Percentiles rank a stretch among this genome's conserved stretches.
These are phyloP conservation scores for Apiotrichum laibachii DNA, from an alignment of 1,284 basidiomycete genomes.

Conservation along the genomic window DNA sequence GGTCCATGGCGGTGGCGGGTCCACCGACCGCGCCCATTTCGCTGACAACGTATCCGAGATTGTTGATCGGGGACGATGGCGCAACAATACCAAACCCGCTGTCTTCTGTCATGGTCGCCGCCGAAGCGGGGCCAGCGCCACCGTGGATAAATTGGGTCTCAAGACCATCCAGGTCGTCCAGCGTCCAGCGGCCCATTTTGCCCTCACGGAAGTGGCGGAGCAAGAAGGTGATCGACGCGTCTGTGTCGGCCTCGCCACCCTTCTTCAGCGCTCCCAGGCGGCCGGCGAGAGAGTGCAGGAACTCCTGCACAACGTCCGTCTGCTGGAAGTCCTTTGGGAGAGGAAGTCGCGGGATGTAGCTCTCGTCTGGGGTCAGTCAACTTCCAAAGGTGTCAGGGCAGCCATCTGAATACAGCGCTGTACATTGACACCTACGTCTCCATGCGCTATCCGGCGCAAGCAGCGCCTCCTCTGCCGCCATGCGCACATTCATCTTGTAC, in stretches of 20 bases:
- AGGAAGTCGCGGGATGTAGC: conserved; percentile 63
- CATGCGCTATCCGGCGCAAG: conserved; percentile 9
- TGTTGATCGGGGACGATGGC: too few relatives aligned
- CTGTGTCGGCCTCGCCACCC: conserved; percentile 68
- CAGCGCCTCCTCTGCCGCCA: conserved; percentile 23
- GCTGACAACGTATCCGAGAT: not conserved
- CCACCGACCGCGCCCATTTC: conserved; percentile 10
- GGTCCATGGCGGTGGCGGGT: not conserved
- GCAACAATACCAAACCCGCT: not conserved
- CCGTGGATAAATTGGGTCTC: conserved; percentile 10
- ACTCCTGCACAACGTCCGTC: conserved; percentile 60
- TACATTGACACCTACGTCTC: conserved; percentile 54
- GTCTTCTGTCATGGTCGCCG: not conserved
- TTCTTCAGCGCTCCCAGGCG: conserved; percentile 76
- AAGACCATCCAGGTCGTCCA: conserved; percentile 51
- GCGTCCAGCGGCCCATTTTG: conserved; percentile 57
- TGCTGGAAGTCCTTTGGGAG: conserved; percentile 53
- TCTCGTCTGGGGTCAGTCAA: conserved; percentile 20
- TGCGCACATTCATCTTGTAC: conserved; percentile 77
- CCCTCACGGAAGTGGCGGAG: conserved; percentile 77
- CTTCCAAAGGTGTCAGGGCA: not conserved
- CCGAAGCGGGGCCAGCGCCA: not conserved
- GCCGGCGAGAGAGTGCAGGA: conserved; percentile 66
- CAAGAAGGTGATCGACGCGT: conserved; percentile 73
- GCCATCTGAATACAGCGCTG: not conserved